Percentiles rank a stretch among this genome's conserved stretches.
Evolutionary conservation across 2,329 filamentous ascomycete genomes (phyloP).

Genomic region (Thelonectria discophora): DNA sequence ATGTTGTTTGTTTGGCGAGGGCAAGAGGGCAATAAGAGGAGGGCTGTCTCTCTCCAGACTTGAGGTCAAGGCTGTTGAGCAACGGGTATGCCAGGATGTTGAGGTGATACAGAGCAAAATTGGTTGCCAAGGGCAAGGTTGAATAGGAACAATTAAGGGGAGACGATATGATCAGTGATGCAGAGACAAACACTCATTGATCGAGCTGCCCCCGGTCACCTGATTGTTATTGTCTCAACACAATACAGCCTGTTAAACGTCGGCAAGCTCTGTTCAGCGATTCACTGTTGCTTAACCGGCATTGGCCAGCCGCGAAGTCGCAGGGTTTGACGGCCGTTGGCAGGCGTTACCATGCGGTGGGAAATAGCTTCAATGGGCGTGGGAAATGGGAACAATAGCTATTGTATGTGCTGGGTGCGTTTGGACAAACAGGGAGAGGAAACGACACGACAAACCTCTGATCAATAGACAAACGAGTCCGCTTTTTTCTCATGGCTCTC

Average conservation of each 20-base stretch:
- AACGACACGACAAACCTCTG: conserved; percentile 31
- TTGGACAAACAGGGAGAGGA: neutral
- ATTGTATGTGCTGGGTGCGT: neutral
- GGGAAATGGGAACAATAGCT: neutral
- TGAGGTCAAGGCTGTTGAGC: neutral
- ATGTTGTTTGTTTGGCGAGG: neutral
- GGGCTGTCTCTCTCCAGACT: neutral
- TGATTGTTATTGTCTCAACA: neutral
- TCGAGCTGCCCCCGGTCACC: neutral
- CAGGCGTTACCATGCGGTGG: neutral
- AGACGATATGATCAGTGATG: conserved; percentile 20
- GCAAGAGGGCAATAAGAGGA: neutral
- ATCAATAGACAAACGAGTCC: conserved; percentile 37
- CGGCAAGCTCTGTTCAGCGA: neutral
- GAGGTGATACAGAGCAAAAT: neutral
- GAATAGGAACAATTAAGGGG: conserved; percentile 12
- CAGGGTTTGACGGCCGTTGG: neutral
- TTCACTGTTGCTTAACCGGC: neutral
- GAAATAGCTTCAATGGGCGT: neutral
- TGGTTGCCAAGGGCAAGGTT: neutral
- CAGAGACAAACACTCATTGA: conserved; percentile 7
- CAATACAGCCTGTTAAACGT: neutral
- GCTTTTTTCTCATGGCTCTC: conserved; percentile 32
- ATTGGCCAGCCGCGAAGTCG: too few relatives aligned
- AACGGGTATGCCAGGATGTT: neutral